phyloP scores from a whole-genome alignment of 108 stramenopile species.

The Cyclotella cryptica region DNA sequence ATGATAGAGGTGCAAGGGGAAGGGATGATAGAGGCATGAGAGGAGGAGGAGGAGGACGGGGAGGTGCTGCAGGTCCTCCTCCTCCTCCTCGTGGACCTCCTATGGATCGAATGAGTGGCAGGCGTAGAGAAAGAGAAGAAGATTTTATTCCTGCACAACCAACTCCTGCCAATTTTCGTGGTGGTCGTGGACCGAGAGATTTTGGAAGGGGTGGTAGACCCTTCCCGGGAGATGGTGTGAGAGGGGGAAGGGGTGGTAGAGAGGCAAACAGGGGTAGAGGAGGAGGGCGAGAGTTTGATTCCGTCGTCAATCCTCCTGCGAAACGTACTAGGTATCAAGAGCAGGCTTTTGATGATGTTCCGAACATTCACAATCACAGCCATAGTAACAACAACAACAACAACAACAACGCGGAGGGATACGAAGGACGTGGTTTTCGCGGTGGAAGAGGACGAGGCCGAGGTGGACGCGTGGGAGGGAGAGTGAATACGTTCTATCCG shows the following conservation, averaged over 20 bases:
- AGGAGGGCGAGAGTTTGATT: constrained; percentile 12
- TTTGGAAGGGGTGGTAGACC: constrained; percentile 10
- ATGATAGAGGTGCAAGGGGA: constrained; percentile 9
- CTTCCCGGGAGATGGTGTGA: neutral
- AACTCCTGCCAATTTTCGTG: neutral
- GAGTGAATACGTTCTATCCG: constrained; percentile 13
- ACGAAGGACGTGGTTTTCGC: constrained; percentile 12
- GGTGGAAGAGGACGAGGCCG: constrained; percentile 23
- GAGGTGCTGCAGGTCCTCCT: neutral
- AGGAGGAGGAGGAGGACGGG: constrained; percentile 18
- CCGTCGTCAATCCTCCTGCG: no score
- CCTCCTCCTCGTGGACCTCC: no score
- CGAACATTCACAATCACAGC: neutral
- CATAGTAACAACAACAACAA: neutral
- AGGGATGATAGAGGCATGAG: constrained; percentile 9
- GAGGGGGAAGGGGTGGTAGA: constrained; percentile 22
- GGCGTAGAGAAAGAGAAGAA: neutral
- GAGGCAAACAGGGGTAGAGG: constrained; percentile 29
- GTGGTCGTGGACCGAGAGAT: constrained; percentile 30
- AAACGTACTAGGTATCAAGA: constrained; percentile 5
- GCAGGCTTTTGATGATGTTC: neutral
- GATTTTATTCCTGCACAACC: neutral
- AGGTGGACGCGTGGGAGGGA: constrained; percentile 38
- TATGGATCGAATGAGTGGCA: neutral
- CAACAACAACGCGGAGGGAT: neutral